These are phyloP conservation scores for Daldinia bambusicola DNA, from an alignment of 495 filamentous ascomycete genomes.

Conservation along the genomic window DNA sequence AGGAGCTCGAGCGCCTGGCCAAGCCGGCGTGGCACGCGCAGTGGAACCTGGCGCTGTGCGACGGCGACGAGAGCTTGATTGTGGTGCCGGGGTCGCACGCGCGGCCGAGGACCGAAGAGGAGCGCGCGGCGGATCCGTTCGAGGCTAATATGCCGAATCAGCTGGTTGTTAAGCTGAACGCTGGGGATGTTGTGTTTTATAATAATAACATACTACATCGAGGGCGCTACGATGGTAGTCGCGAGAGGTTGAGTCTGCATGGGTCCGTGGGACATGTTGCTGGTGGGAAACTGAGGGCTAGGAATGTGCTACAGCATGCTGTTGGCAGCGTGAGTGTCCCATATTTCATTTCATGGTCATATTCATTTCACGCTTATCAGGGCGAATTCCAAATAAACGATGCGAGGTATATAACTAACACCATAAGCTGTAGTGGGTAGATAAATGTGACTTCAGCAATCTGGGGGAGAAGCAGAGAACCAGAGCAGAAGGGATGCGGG, in stretches of 20 bases:
- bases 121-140: conserved; percentile 69
- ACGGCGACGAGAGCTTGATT: conserved; percentile 69
- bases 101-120: conserved; percentile 70
- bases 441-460: conserved; percentile 61
- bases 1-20: conserved; percentile 60
- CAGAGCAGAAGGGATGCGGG: conserved; percentile 65
- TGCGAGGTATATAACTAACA: conserved; percentile 17
- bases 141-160: conserved; percentile 67
- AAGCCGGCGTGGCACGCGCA: conserved; percentile 72
- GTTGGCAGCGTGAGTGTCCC: conserved; percentile 61
- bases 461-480: conserved; percentile 50
- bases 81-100: conserved; percentile 77
- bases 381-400: neutral
- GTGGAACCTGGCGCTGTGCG: conserved; percentile 79
- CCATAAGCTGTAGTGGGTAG: conserved; percentile 65
- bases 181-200: conserved; percentile 85
- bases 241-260: conserved; percentile 80
- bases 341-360: no score
- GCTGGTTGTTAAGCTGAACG: conserved; percentile 68
- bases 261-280: conserved; percentile 76
- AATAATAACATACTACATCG: conserved; percentile 89
- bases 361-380: no score
- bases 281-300: conserved; percentile 66
- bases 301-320: conserved; percentile 88
- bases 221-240: conserved; percentile 71